Conservation (phyloP, 192 early-diverging fungal species). For the Rhizoclosmatium globosum region DNA sequence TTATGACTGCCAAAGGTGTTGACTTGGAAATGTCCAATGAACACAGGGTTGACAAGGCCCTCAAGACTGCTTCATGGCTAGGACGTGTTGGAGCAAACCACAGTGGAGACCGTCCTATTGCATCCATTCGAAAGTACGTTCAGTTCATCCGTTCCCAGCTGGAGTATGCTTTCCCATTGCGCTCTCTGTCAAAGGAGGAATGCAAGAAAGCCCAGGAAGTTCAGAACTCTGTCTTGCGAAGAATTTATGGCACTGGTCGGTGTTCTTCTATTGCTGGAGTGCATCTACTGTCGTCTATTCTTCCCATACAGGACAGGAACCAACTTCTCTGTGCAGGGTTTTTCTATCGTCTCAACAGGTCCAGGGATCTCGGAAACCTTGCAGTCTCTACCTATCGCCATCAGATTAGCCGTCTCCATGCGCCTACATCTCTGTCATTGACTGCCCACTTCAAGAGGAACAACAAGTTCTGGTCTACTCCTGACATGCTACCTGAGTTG, state of each 20-base stretch:
- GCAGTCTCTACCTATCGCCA: neutral
- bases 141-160: constrained; percentile 7
- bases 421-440: neutral
- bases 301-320: neutral
- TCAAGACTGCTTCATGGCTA: neutral
- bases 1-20: neutral
- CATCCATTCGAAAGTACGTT: neutral
- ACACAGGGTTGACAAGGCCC: neutral
- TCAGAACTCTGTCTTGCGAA: neutral
- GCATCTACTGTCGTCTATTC: neutral
- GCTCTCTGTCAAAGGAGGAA: neutral
- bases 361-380: neutral
- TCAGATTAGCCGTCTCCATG: neutral
- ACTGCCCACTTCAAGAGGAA: neutral
- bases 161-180: neutral
- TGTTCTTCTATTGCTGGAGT: neutral
- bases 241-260: neutral
- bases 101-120: neutral
- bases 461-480: neutral
- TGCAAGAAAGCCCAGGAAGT: neutral
- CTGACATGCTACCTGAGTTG: neutral
- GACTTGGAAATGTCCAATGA: neutral
- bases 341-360: neutral
- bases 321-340: neutral
- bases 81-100: neutral